Conservation (phyloP, 1,139 yeast species). For the Zhuliangozyma parablackwelliae region DNA sequence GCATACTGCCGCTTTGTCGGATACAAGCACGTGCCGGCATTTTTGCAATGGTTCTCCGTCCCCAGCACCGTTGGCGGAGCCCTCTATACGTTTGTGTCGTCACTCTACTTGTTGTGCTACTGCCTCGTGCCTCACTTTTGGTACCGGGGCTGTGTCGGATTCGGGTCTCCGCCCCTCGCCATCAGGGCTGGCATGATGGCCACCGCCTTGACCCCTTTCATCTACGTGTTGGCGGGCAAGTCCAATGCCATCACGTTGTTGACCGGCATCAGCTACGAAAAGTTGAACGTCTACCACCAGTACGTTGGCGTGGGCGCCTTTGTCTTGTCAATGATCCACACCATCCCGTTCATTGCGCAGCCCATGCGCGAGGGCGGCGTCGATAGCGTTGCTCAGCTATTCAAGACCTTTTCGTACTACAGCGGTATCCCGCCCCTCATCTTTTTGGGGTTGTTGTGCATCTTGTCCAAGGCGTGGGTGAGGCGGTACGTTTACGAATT, state of each 20-base stretch:
- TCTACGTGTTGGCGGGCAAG: conserved; percentile 51
- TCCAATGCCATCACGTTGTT: conserved; percentile 44
- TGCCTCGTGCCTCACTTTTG: conserved; percentile 49
- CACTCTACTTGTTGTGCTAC: conserved; percentile 44
- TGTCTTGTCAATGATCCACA: conserved; percentile 48
- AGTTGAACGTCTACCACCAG: conserved; percentile 50
- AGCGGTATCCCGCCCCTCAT: conserved; percentile 44
- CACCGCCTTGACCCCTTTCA: conserved; percentile 49
- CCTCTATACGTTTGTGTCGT: conserved; percentile 34
- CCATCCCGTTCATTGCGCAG: conserved; percentile 51
- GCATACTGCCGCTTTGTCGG: conserved; percentile 45
- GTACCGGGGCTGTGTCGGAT: conserved; percentile 52
- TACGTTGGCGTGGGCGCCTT: conserved; percentile 45
- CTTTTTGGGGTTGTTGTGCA: conserved; percentile 42
- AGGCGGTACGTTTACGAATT: conserved; percentile 47
- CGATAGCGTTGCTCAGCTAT: conserved; percentile 13
- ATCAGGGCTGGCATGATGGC: conserved; percentile 53
- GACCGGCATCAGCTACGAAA: conserved; percentile 57
- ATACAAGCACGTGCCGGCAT: conserved; percentile 44
- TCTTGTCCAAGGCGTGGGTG: conserved; percentile 41
- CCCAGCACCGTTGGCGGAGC: conserved; percentile 51
- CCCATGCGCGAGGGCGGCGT: conserved; percentile 49
- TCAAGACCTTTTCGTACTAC: conserved; percentile 17
- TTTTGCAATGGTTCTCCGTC: conserved; percentile 39
- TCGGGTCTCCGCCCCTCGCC: conserved; percentile 66